phyloP scores from a whole-genome alignment of 129 eudicot genomes.

The Saussurea involucrata region DNA sequence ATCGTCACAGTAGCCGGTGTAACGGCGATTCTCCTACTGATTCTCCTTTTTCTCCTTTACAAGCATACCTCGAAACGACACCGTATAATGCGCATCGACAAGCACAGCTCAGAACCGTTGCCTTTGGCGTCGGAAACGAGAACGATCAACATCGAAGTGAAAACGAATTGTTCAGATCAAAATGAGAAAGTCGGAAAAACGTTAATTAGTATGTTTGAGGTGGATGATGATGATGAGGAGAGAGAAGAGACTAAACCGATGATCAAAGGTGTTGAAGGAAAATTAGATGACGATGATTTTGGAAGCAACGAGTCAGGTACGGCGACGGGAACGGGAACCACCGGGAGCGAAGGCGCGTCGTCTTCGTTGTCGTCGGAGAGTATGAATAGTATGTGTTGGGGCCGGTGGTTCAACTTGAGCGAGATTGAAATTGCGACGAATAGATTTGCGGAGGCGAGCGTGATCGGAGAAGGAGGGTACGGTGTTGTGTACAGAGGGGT shows the following conservation, averaged over 20 bases:
- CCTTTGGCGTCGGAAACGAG: conserved; percentile 32
- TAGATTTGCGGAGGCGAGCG: conserved; percentile 50
- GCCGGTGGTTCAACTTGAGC: conserved; percentile 64
- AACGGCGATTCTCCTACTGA: conserved; percentile 20
- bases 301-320: conserved; percentile 48
- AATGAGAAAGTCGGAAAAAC: conserved; percentile 10
- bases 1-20: conserved; percentile 25
- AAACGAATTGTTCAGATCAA: conserved; percentile 15
- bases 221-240: conserved; percentile 21
- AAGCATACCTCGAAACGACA: conserved; percentile 35
- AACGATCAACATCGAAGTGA: conserved; percentile 21
- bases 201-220: conserved; percentile 29
- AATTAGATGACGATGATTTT: conserved; percentile 32
- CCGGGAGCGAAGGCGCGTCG: conserved; percentile 36
- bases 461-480: conserved; percentile 92
- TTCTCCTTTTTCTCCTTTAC: conserved; percentile 35
- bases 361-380: conserved; percentile 44
- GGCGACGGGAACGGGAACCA: conserved; percentile 10
- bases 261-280: conserved; percentile 30
- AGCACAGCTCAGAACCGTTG: conserved; percentile 30
- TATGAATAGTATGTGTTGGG: conserved; percentile 57
- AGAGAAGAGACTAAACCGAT: conserved; percentile 8
- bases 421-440: conserved; percentile 61
- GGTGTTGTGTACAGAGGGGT: conserved; percentile 70
- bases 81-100: conserved; percentile 24